These are phyloP conservation scores for Metschnikowia orientalis DNA, from an alignment of 805 yeast genomes.

Conservation along the genomic window DNA sequence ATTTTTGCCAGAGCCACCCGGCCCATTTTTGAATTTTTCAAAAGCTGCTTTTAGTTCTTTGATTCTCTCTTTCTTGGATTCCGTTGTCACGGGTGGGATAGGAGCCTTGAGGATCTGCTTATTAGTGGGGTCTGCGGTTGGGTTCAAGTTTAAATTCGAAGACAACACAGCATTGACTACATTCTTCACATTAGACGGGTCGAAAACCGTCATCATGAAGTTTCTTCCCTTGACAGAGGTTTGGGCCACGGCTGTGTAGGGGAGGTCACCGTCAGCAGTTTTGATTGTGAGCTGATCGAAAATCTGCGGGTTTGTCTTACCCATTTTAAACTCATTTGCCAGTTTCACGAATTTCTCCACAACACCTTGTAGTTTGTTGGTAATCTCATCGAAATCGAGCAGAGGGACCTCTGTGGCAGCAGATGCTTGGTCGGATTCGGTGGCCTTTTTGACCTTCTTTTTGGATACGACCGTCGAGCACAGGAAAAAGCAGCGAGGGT, in stretches of 20 bases:
- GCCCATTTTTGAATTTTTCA: constrained; percentile 56
- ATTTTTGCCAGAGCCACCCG: constrained; percentile 28
- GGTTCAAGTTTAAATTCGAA: constrained; percentile 69
- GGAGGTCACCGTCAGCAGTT: constrained; percentile 42
- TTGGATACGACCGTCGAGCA: constrained; percentile 8
- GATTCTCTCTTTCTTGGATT: constrained; percentile 51
- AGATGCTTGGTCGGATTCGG: constrained; percentile 5
- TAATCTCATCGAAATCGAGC: constrained; percentile 34
- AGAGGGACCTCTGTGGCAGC: constrained; percentile 7
- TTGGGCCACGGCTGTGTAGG: constrained; percentile 64
- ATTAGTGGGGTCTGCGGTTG: constrained; percentile 69
- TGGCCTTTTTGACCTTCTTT: constrained; percentile 15
- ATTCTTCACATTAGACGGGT: constrained; percentile 67
- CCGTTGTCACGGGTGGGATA: constrained; percentile 71
- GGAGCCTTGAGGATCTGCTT: constrained; percentile 70
- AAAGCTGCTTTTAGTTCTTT: constrained; percentile 61
- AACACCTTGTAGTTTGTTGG: constrained; percentile 42
- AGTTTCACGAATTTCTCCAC: constrained; percentile 51
- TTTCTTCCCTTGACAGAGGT: constrained; percentile 67
- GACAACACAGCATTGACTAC: constrained; percentile 68
- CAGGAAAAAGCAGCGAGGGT: no score
- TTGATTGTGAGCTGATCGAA: constrained; percentile 58
- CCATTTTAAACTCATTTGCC: constrained; percentile 61
- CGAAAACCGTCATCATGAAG: constrained; percentile 78
- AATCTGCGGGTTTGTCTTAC: constrained; percentile 61